Conservation (phyloP, 108 stramenopile genomes). For the Poteriospumella lacustris region DNA sequence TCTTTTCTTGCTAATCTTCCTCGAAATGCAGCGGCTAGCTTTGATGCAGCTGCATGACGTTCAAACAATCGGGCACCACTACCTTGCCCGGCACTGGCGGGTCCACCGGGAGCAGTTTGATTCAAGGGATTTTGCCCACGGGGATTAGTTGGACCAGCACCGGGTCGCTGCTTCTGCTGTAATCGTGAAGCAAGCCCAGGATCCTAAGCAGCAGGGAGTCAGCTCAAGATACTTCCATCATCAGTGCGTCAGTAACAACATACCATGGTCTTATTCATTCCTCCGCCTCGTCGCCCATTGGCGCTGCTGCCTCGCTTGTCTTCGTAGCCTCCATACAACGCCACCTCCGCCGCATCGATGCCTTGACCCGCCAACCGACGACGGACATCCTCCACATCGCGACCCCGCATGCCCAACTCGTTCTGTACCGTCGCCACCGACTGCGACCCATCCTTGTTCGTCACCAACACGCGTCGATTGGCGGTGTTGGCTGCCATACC, state of each 20-base stretch:
- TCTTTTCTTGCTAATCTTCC: conserved; percentile 11
- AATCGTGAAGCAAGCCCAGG: too few species aligned
- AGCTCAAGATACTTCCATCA: too few species aligned
- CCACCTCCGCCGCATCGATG: conserved; percentile 21
- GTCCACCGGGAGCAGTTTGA: too few species aligned
- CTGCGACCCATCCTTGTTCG: conserved; percentile 26
- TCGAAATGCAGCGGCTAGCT: conserved; percentile 25
- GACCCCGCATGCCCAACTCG: conserved; percentile 16
- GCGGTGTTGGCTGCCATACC: conserved; percentile 25
- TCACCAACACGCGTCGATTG: conserved; percentile 24
- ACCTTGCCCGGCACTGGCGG: neutral
- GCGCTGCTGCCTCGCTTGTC: neutral
- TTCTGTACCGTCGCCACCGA: conserved; percentile 4
- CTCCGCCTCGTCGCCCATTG: neutral
- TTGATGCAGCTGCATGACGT: conserved; percentile 9
- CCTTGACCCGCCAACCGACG: conserved; percentile 19
- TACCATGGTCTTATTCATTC: neutral
- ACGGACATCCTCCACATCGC: conserved; percentile 2
- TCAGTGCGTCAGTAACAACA: neutral
- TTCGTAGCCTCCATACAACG: conserved; percentile 14
- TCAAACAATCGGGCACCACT: neutral
- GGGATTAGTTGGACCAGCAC: too few species aligned
- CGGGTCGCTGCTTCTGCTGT: too few species aligned
- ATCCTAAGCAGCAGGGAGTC: too few species aligned
- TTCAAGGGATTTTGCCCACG: too few species aligned